Percentiles rank a stretch among this genome's conserved stretches.
phyloP scores from a whole-genome alignment of 163 green algal genomes.

The Scenedesmus sp. region DNA sequence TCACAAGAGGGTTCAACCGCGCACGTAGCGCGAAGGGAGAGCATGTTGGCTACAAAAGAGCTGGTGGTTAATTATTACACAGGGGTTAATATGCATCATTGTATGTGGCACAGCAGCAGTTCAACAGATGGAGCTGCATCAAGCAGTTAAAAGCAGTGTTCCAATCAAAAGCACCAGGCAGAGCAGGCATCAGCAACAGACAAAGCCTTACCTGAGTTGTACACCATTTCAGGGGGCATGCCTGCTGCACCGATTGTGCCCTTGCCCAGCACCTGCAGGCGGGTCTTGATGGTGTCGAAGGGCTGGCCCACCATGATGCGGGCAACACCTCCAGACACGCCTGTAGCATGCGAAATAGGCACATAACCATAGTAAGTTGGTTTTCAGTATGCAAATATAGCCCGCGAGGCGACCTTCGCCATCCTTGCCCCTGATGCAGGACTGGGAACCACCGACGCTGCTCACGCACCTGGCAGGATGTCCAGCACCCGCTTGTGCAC shows the following conservation, averaged over 20 bases:
- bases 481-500: slow-evolving; percentile 64
- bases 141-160: neutral
- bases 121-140: neutral
- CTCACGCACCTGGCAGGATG: slow-evolving; percentile 56
- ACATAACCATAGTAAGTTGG: neutral
- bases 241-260: slow-evolving; percentile 61
- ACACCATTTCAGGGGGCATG: slow-evolving; percentile 60
- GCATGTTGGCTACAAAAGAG: no score
- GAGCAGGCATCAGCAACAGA: neutral
- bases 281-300: slow-evolving; percentile 55
- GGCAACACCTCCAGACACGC: slow-evolving; percentile 58
- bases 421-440: neutral
- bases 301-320: slow-evolving; percentile 61
- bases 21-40: no score
- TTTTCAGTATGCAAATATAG: neutral
- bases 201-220: slow-evolving; percentile 39
- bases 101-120: neutral
- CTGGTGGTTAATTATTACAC: neutral
- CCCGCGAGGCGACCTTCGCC: neutral
- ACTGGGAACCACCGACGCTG: neutral
- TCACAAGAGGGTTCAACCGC: neutral
- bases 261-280: slow-evolving; percentile 63
- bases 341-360: neutral
- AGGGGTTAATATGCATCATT: neutral
- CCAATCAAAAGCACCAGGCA: neutral